Percentiles rank a stretch among this genome's conserved stretches.
Conservation (phyloP, 768 basidiomycete genomes). For the Royoungia palumana region DNA sequence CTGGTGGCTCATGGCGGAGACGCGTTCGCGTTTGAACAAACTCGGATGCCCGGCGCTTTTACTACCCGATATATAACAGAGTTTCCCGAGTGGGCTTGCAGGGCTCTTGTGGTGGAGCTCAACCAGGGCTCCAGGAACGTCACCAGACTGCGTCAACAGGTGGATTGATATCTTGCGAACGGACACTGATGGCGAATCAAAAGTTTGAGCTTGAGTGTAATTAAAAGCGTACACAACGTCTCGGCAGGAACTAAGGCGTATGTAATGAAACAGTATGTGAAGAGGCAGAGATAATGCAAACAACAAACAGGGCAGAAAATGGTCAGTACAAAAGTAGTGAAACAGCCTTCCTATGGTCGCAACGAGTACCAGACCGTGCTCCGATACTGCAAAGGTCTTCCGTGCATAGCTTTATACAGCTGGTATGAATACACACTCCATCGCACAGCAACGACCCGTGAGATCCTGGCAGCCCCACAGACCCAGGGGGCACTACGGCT, state of each 20-base stretch:
- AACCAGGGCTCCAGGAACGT: constrained; percentile 10
- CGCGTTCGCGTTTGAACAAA: constrained; percentile 15
- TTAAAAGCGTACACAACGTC: constrained; percentile 26
- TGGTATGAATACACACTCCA: constrained; percentile 6
- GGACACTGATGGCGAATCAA: constrained; percentile 8
- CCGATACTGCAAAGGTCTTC: constrained; percentile 13
- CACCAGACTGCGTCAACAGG: background rate
- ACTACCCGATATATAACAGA: background rate
- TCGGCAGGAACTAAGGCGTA: constrained; percentile 23
- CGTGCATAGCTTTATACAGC: constrained; percentile 5
- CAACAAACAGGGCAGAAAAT: constrained; percentile 14
- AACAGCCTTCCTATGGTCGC: constrained; percentile 18
- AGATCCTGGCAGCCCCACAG: constrained; percentile 1
- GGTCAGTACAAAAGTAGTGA: constrained; percentile 23
- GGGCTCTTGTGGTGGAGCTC: background rate
- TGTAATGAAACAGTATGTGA: constrained; percentile 18
- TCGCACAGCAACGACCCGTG: constrained; percentile 11
- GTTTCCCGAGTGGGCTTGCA: background rate
- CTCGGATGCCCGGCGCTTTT: background rate
- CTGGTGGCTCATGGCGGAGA: constrained; percentile 13
- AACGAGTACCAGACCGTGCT: constrained; percentile 18
- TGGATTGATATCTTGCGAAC: constrained; percentile 9
- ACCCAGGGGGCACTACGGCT: constrained; percentile 4
- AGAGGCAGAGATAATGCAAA: constrained; percentile 17
- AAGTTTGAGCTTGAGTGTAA: constrained; percentile 17